A percentile compares a stretch with the other conserved stretches of the same genome.
Evolutionary conservation across 352 stramenopile genomes (phyloP).

Genomic region (Saprolegnia diclina): DNA sequence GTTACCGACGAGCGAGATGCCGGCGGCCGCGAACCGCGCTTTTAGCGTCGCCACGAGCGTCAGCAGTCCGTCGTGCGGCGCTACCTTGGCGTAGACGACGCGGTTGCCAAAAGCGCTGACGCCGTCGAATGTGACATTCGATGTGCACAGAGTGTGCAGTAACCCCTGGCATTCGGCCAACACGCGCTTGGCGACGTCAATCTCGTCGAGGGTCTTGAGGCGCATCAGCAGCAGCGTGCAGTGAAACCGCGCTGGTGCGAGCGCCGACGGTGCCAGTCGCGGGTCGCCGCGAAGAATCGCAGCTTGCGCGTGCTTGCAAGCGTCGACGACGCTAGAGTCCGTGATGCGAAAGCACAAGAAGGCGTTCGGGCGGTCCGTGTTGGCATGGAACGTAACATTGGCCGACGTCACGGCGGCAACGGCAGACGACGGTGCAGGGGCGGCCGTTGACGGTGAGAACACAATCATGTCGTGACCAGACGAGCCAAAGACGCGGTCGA

Average conservation of each 20-base stretch:
- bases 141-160: background rate
- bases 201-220: background rate
- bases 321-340: slow-evolving; percentile 4
- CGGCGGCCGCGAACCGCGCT: background rate
- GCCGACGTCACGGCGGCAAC: background rate
- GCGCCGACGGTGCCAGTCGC: background rate
- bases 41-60: background rate
- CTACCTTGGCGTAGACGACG: slow-evolving; percentile 10
- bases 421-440: background rate
- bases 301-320: background rate
- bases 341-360: slow-evolving; percentile 24
- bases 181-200: slow-evolving; percentile 4
- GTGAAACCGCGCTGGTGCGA: background rate
- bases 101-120: slow-evolving; percentile 19
- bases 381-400: slow-evolving; percentile 12
- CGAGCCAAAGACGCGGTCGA: slow-evolving; percentile 29
- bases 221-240: slow-evolving; percentile 21
- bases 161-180: slow-evolving; percentile 10
- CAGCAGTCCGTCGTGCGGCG: background rate
- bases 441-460: background rate
- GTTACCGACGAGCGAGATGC: slow-evolving; percentile 18
- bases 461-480: background rate
- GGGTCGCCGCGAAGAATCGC: background rate
- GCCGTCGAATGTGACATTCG: background rate
- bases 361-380: slow-evolving; percentile 23